These are phyloP conservation scores for Penicillium lividum DNA, from an alignment of 495 filamentous ascomycete species.

Conservation along the genomic window DNA sequence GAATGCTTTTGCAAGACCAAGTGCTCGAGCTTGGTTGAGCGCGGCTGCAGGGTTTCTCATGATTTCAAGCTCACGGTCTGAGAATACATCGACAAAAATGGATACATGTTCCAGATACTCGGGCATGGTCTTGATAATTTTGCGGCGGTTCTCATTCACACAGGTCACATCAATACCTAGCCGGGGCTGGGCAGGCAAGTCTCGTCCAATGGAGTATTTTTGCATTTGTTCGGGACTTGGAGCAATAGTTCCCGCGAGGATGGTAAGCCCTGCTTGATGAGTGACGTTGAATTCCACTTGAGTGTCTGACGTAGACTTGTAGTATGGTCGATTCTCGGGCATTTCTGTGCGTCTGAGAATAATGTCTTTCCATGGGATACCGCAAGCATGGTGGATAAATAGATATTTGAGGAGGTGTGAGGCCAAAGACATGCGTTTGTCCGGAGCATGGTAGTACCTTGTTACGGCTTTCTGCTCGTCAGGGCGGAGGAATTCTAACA, in stretches of 20 bases:
- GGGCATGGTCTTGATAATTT: conserved; percentile 39
- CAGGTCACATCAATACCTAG: conserved; percentile 76
- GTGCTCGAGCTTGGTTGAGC: conserved; percentile 28
- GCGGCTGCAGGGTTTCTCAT: conserved; percentile 53
- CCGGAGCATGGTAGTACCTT: conserved; percentile 41
- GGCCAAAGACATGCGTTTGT: conserved; percentile 57
- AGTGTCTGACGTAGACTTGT: conserved; percentile 37
- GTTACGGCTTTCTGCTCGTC: conserved; percentile 37
- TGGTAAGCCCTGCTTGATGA: conserved; percentile 81
- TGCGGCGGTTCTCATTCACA: conserved; percentile 64
- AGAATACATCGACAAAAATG: conserved; percentile 80
- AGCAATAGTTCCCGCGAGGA: conserved; percentile 52
- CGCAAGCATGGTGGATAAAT: conserved; percentile 62
- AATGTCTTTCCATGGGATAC: conserved; percentile 66
- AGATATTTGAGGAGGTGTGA: conserved; percentile 80
- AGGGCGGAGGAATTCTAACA: conserved; percentile 36
- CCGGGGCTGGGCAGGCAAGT: conserved; percentile 22
- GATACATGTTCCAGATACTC: conserved; percentile 70
- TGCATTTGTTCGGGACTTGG: conserved; percentile 19
- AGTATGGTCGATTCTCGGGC: conserved; percentile 66
- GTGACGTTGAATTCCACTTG: conserved; percentile 81
- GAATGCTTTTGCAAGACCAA: conserved; percentile 16
- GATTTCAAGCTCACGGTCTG: conserved; percentile 51
- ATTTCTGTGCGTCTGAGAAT: conserved; percentile 58
- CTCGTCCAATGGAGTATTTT: conserved; percentile 5